Percentiles rank a stretch among this genome's conserved stretches.
phyloP scores from a whole-genome alignment of 2,329 filamentous ascomycete genomes.

The Zymoseptoria brevis region DNA sequence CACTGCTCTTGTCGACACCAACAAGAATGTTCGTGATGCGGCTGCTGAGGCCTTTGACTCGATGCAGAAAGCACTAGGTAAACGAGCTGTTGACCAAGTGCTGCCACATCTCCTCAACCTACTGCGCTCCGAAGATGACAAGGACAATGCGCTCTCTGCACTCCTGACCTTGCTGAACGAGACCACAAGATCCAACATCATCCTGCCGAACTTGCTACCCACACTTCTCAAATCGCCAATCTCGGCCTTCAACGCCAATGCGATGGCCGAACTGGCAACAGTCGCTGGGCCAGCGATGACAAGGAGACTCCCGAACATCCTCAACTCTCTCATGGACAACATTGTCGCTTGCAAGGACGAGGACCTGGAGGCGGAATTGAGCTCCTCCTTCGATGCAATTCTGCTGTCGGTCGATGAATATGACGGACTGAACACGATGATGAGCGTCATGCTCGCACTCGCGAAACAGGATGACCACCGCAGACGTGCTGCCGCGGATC shows the following conservation, averaged over 20 bases:
- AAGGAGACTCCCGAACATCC: constrained; percentile 75
- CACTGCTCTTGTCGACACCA: constrained; percentile 80
- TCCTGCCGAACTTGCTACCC: constrained; percentile 89
- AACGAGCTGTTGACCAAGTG: constrained; percentile 90
- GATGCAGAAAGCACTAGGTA: constrained; percentile 85
- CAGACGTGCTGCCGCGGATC: constrained; percentile 68
- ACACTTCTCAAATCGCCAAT: constrained; percentile 87
- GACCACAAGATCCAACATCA: constrained; percentile 87
- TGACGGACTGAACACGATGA: constrained; percentile 88
- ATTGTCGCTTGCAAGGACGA: constrained; percentile 72
- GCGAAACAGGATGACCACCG: constrained; percentile 89
- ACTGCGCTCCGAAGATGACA: constrained; percentile 76
- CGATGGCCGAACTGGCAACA: constrained; percentile 82
- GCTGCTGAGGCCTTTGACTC: constrained; percentile 96
- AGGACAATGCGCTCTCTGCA: constrained; percentile 85
- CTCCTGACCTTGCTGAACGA: constrained; percentile 91
- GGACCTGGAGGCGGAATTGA: constrained; percentile 64
- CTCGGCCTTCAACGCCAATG: constrained; percentile 87
- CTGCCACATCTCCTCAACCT: constrained; percentile 84
- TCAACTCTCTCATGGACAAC: constrained; percentile 91
- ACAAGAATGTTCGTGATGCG: constrained; percentile 85
- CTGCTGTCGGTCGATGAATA: constrained; percentile 90
- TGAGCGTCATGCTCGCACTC: constrained; percentile 83
- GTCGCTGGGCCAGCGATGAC: constrained; percentile 90
- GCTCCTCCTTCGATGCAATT: constrained; percentile 77